These are phyloP conservation scores for Isoetes taiwanensis DNA, from an alignment of 75 land plant species.

Conservation along the genomic window DNA sequence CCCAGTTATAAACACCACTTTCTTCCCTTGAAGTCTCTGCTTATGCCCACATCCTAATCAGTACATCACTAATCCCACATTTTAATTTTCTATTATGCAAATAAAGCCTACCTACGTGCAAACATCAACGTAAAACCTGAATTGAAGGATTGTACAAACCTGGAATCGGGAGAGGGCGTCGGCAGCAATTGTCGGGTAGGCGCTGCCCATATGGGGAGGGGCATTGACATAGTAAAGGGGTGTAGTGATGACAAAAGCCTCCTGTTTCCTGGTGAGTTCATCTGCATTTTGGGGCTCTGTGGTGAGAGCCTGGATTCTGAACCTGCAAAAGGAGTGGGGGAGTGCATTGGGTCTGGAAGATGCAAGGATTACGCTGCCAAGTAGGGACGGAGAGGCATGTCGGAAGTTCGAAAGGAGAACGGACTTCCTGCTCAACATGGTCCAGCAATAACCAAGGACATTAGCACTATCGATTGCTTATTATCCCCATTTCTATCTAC, in stretches of 20 bases:
- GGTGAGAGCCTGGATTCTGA: no score
- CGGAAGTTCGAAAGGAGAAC: no score
- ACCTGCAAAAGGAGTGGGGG: no score
- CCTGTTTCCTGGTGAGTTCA: no score
- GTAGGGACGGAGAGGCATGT: no score
- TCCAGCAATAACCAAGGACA: no score
- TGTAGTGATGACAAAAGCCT: slow-evolving; percentile 69
- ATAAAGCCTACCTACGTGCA: background rate
- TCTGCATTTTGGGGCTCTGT: no score
- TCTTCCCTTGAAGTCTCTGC: slow-evolving; percentile 81
- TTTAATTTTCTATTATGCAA: background rate
- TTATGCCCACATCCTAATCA: background rate
- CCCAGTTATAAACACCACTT: slow-evolving; percentile 84
- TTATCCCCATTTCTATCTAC: no score
- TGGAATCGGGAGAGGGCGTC: slow-evolving; percentile 94
- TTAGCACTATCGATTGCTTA: no score
- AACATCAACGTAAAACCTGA: background rate
- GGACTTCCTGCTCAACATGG: no score
- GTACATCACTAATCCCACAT: background rate
- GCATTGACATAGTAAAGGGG: slow-evolving; percentile 97
- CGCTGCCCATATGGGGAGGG: slow-evolving; percentile 99
- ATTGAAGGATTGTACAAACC: slow-evolving; percentile 20
- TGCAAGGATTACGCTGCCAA: no score
- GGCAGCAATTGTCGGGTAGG: slow-evolving; percentile 98
- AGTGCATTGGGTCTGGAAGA: no score